These are phyloP conservation scores for Starmerella sirachaensis DNA, from an alignment of 805 yeast genomes.

Conservation along the genomic window DNA sequence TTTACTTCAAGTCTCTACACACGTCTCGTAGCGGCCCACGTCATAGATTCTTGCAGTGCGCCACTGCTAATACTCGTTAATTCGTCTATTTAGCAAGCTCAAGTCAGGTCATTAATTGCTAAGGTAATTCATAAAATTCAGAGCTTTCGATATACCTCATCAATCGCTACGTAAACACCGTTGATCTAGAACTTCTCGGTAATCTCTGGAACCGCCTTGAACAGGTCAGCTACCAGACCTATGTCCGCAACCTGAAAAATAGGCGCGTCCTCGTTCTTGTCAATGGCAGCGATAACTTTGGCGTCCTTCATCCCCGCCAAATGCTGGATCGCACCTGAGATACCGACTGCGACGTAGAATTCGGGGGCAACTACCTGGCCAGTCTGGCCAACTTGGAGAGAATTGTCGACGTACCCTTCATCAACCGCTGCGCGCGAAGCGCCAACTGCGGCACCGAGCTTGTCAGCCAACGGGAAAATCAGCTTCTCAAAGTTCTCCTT, in stretches of 20 bases:
- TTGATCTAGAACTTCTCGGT: conserved; percentile 41
- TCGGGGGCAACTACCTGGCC: conserved; percentile 98
- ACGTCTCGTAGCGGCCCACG: too few relatives aligned
- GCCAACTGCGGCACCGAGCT: conserved; percentile 84
- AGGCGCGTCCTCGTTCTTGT: conserved; percentile 90
- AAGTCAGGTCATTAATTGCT: too few relatives aligned
- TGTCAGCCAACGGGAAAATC: conserved; percentile 71
- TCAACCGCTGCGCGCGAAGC: conserved; percentile 98
- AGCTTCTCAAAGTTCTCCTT: conserved; percentile 74
- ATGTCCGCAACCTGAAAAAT: conserved; percentile 83
- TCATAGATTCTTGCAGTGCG: too few relatives aligned
- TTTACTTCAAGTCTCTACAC: too few relatives aligned
- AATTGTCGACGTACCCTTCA: conserved; percentile 88
- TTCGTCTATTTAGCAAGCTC: too few relatives aligned
- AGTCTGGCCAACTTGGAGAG: conserved; percentile 94
- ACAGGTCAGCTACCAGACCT: conserved; percentile 81
- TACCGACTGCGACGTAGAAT: conserved; percentile 81
- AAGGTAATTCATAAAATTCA: not conserved
- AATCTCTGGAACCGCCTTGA: conserved; percentile 79
- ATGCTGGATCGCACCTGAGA: conserved; percentile 96
- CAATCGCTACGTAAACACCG: not conserved
- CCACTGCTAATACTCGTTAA: too few relatives aligned
- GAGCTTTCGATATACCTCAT: conserved; percentile 1
- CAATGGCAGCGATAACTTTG: conserved; percentile 84
- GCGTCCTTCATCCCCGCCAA: conserved; percentile 98